These are phyloP conservation scores for Auxenochlorella protothecoides DNA, from an alignment of 139 green algal species.

Conservation along the genomic window DNA sequence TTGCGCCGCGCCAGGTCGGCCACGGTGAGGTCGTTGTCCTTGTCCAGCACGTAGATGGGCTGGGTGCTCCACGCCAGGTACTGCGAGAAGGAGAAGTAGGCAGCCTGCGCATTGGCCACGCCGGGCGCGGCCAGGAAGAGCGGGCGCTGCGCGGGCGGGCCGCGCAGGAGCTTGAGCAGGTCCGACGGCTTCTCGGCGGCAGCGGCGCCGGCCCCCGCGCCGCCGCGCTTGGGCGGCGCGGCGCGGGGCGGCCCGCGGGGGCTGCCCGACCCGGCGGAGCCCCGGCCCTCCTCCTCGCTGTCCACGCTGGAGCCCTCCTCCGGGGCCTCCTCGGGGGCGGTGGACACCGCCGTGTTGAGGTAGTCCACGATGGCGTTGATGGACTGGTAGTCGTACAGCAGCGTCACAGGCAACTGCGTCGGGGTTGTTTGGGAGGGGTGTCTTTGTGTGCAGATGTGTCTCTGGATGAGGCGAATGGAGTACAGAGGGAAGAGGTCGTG, in stretches of 20 bases:
- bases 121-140: conserved; percentile 79
- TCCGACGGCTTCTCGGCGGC: conserved; percentile 34
- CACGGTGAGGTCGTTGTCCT: conserved; percentile 83
- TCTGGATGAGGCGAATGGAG: too few species aligned
- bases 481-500: too few species aligned
- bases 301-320: background rate
- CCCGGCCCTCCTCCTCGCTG: conserved; percentile 3
- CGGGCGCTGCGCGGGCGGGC: conserved; percentile 27
- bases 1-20: conserved; percentile 49
- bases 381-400: conserved; percentile 78
- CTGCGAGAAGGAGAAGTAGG: conserved; percentile 61
- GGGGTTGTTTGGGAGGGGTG: conserved; percentile 6
- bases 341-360: conserved; percentile 13
- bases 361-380: conserved; percentile 44
- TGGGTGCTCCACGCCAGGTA: conserved; percentile 52
- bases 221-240: background rate
- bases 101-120: conserved; percentile 78
- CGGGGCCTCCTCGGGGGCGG: background rate
- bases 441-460: background rate
- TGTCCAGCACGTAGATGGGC: conserved; percentile 85
- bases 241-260: background rate
- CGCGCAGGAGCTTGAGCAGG: conserved; percentile 65
- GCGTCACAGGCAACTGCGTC: conserved; percentile 55
- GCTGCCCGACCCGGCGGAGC: background rate
- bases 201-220: background rate